These are phyloP conservation scores for Hyphopichia khmerensis DNA, from an alignment of 1,139 yeast species.

Conservation along the genomic window DNA sequence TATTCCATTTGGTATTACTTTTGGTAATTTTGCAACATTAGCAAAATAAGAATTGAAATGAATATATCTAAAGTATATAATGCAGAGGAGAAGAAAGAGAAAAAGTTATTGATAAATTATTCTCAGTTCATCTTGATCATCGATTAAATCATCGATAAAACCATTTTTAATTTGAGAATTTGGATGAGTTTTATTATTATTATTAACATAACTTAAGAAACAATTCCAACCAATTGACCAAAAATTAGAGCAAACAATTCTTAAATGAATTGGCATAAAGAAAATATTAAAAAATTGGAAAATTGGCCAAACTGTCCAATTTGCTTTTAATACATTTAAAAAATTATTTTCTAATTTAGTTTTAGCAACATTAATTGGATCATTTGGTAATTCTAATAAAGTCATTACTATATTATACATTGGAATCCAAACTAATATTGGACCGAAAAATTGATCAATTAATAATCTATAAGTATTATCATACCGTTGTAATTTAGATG, in stretches of 20 bases:
- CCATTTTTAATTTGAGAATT: not conserved
- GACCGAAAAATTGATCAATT: constrained; percentile 37
- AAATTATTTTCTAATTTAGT: constrained; percentile 39
- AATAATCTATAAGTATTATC: constrained; percentile 38
- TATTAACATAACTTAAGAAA: constrained; percentile 44
- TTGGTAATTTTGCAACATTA: no score
- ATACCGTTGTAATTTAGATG: constrained; percentile 7
- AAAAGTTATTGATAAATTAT: constrained; percentile 22
- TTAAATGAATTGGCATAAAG: constrained; percentile 40
- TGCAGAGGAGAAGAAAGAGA: not conserved
- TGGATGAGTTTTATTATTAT: constrained; percentile 22
- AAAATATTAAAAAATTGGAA: constrained; percentile 40
- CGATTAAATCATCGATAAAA: constrained; percentile 34
- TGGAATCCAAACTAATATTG: constrained; percentile 44
- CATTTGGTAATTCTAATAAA: constrained; percentile 34
- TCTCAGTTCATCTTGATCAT: constrained; percentile 27
- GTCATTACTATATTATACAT: constrained; percentile 44
- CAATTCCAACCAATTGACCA: constrained; percentile 49
- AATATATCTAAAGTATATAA: not conserved
- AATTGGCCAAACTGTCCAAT: constrained; percentile 47
- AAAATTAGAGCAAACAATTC: constrained; percentile 39
- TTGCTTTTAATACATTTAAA: constrained; percentile 43
- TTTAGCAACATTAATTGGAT: constrained; percentile 32
- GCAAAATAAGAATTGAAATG: not conserved
- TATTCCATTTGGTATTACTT: no score